A percentile compares a stretch with the other conserved stretches of the same genome.
These are phyloP conservation scores for Dioscorea dumetorum DNA, from an alignment of 106 monocot genomes.

Conservation along the genomic window DNA sequence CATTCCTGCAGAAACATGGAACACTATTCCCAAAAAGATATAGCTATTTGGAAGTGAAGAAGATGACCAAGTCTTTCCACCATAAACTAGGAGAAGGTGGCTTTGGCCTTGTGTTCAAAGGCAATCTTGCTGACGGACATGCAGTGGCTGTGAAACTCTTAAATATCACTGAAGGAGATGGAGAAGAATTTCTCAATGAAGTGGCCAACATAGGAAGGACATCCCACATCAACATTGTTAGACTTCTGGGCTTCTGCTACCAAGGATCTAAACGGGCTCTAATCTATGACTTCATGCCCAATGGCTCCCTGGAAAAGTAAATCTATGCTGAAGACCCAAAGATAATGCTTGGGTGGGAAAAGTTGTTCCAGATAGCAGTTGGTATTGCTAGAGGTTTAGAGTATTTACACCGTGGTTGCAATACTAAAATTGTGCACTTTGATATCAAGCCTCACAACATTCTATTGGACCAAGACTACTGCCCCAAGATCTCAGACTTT, in stretches of 20 bases:
- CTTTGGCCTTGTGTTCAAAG: conserved; percentile 33
- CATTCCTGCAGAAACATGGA: conserved; percentile 13
- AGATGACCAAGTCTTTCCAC: conserved; percentile 21
- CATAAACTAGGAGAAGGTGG: conserved; percentile 36
- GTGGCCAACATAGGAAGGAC: conserved; percentile 27
- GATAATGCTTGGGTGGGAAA: conserved; percentile 15
- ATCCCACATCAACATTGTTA: conserved; percentile 32
- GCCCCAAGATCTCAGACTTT: conserved; percentile 35
- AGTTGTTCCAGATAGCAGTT: conserved; percentile 22
- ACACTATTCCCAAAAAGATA: conserved; percentile 19
- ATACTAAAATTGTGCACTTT: conserved; percentile 30
- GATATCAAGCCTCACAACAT: conserved; percentile 50
- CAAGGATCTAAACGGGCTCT: conserved; percentile 26
- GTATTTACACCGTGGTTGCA: conserved; percentile 27
- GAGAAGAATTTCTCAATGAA: conserved; percentile 33
- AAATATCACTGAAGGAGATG: conserved; percentile 10
- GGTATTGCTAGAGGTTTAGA: conserved; percentile 30
- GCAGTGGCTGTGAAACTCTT: conserved; percentile 35
- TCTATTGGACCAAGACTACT: conserved; percentile 21
- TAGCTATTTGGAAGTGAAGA: conserved; percentile 17
- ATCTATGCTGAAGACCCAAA: conserved; percentile 14
- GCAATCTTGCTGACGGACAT: conserved; percentile 10
- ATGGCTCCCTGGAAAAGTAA: conserved; percentile 23
- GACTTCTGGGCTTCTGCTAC: conserved; percentile 24
- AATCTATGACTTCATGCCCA: conserved; percentile 30